Base-by-base conservation (phyloP, 2,329 filamentous ascomycete genomes). In the Talaromyces sp. region DNA sequence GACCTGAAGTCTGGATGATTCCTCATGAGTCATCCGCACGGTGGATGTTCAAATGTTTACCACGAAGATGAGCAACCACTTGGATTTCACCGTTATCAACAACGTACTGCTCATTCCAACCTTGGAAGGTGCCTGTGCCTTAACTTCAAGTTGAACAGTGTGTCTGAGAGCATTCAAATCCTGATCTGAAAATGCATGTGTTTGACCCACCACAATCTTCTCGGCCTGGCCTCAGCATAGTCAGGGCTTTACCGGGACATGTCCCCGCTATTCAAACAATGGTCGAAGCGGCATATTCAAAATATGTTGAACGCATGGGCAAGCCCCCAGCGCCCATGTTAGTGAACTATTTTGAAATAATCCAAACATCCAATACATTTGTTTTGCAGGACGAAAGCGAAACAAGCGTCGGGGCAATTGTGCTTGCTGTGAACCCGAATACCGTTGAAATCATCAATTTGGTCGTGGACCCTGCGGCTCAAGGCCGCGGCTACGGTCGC, bases 251-350 rank as follows among this genome's bases (percentile, higher is more conserved):
- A 8, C 1, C 29, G 0, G 42, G 54, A 5, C 42, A 64, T 22
- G 50, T 61, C 8, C 48, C 54, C 22, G 4, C 29, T 9, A 60
- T 65, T 2, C 41, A 57, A 49, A 22, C 48, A 6, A 64, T 64
- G 52, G 46, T 62, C 6, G 36, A 55, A 13, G 45, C 54, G 9
- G 58, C 62, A 4, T 64, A 60, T 35, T 52, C 57, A 4, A 64
- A 61, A 48, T 65, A 65, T 29, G 61, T 62, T 14, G 41, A 54
- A 3, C 58, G 63, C 3, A 63, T 64, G 11, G 61, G 58, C 10
- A 60, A 61, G 29, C 52, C 47, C 3, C 62, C 62, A 27, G 62
- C 52, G 1, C 63, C 63, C 3, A 65, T 63, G 63, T 30, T 32
- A 16, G 54, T 52, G 9, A 40, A 65, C 16, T 64, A 62, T 35